phyloP scores from a whole-genome alignment of 257 asterid genomes.

The Rhazya stricta region DNA sequence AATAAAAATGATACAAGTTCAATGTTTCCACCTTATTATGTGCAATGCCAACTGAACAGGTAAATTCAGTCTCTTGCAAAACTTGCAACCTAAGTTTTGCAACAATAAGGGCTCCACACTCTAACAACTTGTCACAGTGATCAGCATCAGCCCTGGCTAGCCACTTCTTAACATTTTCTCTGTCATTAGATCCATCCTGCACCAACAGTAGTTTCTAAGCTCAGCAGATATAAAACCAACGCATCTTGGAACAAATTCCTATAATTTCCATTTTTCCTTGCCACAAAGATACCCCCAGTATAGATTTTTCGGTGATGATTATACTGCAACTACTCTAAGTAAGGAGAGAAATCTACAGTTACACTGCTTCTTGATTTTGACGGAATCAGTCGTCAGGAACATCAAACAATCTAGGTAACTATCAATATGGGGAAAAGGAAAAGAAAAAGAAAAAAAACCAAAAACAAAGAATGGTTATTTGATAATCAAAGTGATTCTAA shows the following conservation, averaged over 20 bases:
- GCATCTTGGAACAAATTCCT: background rate
- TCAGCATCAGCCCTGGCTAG: constrained; percentile 45
- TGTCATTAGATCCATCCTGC: constrained; percentile 48
- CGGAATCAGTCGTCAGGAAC: background rate
- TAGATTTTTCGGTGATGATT: background rate
- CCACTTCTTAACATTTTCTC: constrained; percentile 61
- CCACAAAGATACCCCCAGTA: background rate
- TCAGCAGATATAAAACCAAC: constrained; percentile 7
- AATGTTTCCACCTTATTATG: constrained; percentile 70
- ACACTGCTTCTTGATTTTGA: background rate
- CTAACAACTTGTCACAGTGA: constrained; percentile 71
- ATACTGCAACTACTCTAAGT: background rate
- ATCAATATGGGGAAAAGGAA: background rate
- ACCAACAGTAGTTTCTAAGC: background rate
- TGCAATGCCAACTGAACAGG: constrained; percentile 96
- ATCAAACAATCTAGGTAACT: background rate
- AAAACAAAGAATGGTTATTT: background rate
- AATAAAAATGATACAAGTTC: background rate
- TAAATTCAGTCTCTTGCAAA: constrained; percentile 71
- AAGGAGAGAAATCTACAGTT: background rate
- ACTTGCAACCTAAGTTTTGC: constrained; percentile 85
- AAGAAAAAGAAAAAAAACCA: background rate
- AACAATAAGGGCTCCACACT: constrained; percentile 87
- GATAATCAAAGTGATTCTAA: background rate
- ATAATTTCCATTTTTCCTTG: background rate